A percentile compares a stretch with the other conserved stretches of the same genome.
Conservation (phyloP, 306 rosid genomes). For the Casuarina glauca region DNA sequence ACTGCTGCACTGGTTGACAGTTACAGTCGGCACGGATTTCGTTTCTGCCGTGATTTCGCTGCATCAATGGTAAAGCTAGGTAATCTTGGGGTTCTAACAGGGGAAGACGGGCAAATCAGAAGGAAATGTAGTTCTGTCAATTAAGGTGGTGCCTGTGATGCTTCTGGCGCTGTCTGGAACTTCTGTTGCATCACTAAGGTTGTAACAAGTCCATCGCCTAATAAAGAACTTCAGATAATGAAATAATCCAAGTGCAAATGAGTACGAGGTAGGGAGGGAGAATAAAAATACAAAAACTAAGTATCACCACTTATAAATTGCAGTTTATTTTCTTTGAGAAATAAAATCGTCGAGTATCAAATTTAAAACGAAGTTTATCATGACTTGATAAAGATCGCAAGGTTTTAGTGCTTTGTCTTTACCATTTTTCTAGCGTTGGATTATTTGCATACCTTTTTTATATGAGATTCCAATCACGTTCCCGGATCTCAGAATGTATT, state of each 20-base stretch:
- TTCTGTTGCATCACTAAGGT: neutral
- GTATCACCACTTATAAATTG: too few relatives aligned
- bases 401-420: neutral
- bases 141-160: constrained; percentile 11
- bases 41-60: constrained; percentile 55
- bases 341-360: too few relatives aligned
- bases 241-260: neutral
- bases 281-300: too few relatives aligned
- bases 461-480: constrained; percentile 26
- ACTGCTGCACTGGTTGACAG: constrained; percentile 41
- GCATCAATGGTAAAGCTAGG: constrained; percentile 63
- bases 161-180: neutral
- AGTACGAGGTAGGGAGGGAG: too few relatives aligned
- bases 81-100: constrained; percentile 53
- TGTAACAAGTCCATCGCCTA: neutral
- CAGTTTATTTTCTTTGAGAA: too few relatives aligned
- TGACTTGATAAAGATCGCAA: neutral
- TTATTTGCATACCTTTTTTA: neutral
- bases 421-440: neutral
- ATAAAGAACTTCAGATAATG: neutral
- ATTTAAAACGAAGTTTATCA: neutral
- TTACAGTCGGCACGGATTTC: constrained; percentile 35
- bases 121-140: constrained; percentile 56
- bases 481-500: neutral
- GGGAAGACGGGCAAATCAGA: constrained; percentile 56